phyloP scores from a whole-genome alignment of 352 stramenopile species.

The Globisporangium orthogonon region DNA sequence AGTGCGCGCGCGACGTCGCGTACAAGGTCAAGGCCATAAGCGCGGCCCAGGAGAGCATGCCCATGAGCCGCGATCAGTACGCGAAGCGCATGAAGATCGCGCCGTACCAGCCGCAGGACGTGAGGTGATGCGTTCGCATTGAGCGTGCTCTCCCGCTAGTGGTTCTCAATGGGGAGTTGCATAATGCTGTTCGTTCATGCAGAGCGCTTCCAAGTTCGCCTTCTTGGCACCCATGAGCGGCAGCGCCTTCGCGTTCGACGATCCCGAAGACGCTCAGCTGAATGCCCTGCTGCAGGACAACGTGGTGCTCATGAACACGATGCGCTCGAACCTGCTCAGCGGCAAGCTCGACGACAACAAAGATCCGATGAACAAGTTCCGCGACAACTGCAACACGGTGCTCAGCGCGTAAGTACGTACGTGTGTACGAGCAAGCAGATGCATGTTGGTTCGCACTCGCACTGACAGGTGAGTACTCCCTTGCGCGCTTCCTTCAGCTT shows the following conservation, averaged over 20 bases:
- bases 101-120: conserved; percentile 24
- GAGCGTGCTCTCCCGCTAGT: not conserved
- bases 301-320: conserved; percentile 46
- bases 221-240: not conserved
- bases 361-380: conserved; percentile 57
- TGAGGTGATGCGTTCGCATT: not conserved
- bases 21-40: conserved; percentile 49
- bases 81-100: conserved; percentile 64
- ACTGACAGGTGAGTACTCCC: too few species aligned
- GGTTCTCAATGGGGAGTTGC: not conserved
- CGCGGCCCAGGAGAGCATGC: conserved; percentile 13
- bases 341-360: conserved; percentile 47
- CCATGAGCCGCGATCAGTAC: conserved; percentile 18
- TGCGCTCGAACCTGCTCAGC: conserved; percentile 62
- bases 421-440: not conserved
- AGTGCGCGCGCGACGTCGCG: conserved; percentile 71
- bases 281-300: conserved; percentile 64
- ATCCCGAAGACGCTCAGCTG: conserved; percentile 38
- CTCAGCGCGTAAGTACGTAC: conserved; percentile 45
- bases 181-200: not conserved
- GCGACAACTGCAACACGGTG: conserved; percentile 55
- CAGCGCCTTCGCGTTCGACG: not conserved
- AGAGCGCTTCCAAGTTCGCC: conserved; percentile 3
- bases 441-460: not conserved
- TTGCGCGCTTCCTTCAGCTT: conserved; percentile 21